These are phyloP conservation scores for Tuber calosporum DNA, from an alignment of 495 filamentous ascomycete genomes.

Conservation along the genomic window DNA sequence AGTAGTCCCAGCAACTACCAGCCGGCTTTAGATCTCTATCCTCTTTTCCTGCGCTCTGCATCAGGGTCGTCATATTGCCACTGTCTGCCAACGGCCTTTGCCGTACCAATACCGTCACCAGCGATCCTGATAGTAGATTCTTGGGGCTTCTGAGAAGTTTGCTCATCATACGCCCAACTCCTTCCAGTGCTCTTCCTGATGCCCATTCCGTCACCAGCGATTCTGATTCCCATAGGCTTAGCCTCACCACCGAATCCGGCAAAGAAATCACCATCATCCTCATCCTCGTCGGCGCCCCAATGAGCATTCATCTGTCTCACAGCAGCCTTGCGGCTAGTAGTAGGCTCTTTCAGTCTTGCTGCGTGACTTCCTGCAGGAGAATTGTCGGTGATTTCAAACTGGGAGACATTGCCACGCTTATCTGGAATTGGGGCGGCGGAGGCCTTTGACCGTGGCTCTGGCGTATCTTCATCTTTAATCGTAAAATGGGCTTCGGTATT, in stretches of 20 bases:
- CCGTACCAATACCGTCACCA: conserved; percentile 70
- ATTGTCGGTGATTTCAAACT: conserved; percentile 40
- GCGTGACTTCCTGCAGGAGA: conserved; percentile 26
- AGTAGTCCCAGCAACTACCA: conserved; percentile 21
- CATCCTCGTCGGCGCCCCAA: conserved; percentile 32
- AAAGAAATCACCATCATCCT: conserved; percentile 36
- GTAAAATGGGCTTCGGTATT: conserved; percentile 76
- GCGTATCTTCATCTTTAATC: conserved; percentile 45
- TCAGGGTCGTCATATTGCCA: conserved; percentile 59
- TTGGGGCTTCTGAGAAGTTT: conserved; percentile 2
- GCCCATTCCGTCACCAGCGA: conserved; percentile 34
- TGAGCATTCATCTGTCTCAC: conserved; percentile 41
- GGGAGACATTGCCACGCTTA: conserved; percentile 15
- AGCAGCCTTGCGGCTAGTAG: conserved; percentile 26
- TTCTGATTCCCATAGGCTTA: conserved; percentile 22
- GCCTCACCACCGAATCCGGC: conserved; percentile 32
- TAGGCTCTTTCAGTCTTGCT: conserved; percentile 21
- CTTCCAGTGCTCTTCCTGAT: conserved; percentile 32
- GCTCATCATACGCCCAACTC: conserved; percentile 21
- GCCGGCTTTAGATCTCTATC: conserved; percentile 6
- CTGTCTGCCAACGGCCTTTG: conserved; percentile 52
- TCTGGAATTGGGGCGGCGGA: conserved; percentile 15
- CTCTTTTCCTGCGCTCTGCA: conserved; percentile 10
- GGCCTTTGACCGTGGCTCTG: conserved; percentile 25
- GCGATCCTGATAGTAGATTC: conserved; percentile 51